Base-by-base conservation (phyloP, 1,139 yeast genomes). In the Suhomyces bokatorum region DNA sequence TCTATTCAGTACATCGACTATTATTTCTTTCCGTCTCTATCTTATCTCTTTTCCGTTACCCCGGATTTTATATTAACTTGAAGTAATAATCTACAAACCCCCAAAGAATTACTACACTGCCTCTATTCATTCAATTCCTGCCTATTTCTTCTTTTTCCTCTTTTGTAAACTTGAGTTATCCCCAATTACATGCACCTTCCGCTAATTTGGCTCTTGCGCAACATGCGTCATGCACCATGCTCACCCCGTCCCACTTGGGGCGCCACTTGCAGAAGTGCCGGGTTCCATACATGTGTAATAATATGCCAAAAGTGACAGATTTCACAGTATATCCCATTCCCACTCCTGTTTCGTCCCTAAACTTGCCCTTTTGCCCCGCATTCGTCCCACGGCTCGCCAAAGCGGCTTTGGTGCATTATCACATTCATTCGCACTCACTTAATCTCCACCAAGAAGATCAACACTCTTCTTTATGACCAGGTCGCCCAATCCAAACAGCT, bases 401-500 rank as follows among this genome's bases (percentile, higher is more conserved):
- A 32, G 9, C 16, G 11, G 35, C 27, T 20, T 15, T 3, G 34
- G 12, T 10, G 36, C 22, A 36, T 34, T 42, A 42, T 42, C 45
- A 42, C 45, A 38, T 42, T 42, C 45, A 42, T 36, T 26, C 24
- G 32, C 39, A 29, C 39, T 11, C 26, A 27, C 13, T 26, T 11
- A 4, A 26, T 3, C n/a, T 12, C n/a, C 29, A 4, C 29, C 29
- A 26, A 16, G 12, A 35, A 8, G n/a, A 15, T 14, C 8, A 5
- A 26, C 31, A 7, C 32, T 20, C 32, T 28, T 16, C 29, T 13
- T 17, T 22, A 39, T 45, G 45, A 33, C 45, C 6, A 24, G 40
- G 20, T 41, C 48, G 11, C 45, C 48, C 30, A 43, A 43, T 16
- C 40, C 42, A 7, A 40, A 26, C 17, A 40, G 44, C 28, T 46